Evolutionary conservation across 2,329 filamentous ascomycete species (phyloP).

Genomic region (Scortechinia acanthostroma): DNA sequence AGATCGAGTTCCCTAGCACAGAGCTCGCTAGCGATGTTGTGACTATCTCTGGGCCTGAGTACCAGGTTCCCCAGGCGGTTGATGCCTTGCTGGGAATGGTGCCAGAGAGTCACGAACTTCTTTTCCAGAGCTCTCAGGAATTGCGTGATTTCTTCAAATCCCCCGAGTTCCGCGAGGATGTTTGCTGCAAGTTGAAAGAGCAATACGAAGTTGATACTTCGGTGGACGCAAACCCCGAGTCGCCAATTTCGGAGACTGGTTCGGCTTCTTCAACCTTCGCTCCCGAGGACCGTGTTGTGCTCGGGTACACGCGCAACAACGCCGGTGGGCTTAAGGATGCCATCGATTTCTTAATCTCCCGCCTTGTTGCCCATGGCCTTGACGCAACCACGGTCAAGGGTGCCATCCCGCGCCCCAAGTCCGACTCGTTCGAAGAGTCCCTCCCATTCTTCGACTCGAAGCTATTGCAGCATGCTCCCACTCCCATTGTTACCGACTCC

Average conservation of each 20-base stretch:
- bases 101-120: constrained; percentile 86
- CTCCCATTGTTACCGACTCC: constrained; percentile 74
- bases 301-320: constrained; percentile 82
- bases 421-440: constrained; percentile 95
- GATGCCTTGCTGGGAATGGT: constrained; percentile 98
- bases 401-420: constrained; percentile 94
- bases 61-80: constrained; percentile 93
- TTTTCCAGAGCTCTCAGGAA: constrained; percentile 69
- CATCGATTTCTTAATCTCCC: constrained; percentile 84
- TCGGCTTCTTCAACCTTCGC: constrained; percentile 38
- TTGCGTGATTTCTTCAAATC: constrained; percentile 78
- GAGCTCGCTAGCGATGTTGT: constrained; percentile 96
- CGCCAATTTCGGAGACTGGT: constrained; percentile 45
- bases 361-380: constrained; percentile 82
- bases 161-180: constrained; percentile 71
- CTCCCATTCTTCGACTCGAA: constrained; percentile 96
- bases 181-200: constrained; percentile 75
- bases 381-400: constrained; percentile 83
- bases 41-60: constrained; percentile 90
- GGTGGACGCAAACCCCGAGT: constrained; percentile 57
- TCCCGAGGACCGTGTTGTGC: constrained; percentile 41
- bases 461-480: constrained; percentile 83
- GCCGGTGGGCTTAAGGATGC: constrained; percentile 91
- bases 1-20: constrained; percentile 95
- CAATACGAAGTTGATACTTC: constrained; percentile 88